phyloP scores from a whole-genome alignment of 192 early-diverging fungal species.

The Coemansia reversa region DNA sequence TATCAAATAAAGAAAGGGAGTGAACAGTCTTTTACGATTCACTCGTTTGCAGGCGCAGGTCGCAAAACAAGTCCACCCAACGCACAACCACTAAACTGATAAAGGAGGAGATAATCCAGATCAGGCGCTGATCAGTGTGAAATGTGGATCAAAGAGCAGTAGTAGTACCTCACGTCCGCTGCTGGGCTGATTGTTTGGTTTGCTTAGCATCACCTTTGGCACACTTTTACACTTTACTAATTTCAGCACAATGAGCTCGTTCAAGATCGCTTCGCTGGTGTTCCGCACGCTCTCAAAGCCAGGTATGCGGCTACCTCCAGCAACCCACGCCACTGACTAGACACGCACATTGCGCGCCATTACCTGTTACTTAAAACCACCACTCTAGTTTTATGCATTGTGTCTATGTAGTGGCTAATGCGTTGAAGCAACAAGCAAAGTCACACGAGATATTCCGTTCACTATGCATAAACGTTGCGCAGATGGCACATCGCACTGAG shows the following conservation, averaged over 20 bases:
- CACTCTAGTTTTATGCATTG: not conserved
- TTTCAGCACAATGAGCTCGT: conserved; percentile 55
- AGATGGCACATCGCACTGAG: conserved; percentile 74
- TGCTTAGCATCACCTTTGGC: not conserved
- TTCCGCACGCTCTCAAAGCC: conserved; percentile 68
- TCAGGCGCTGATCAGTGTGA: not conserved
- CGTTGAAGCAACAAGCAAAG: conserved; percentile 57
- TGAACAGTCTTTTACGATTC: not conserved
- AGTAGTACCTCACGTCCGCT: too few species aligned
- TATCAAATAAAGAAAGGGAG: not conserved
- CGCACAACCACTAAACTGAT: not conserved
- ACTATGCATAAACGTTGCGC: conserved; percentile 74
- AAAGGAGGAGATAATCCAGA: not conserved
- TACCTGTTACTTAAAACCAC: not conserved
- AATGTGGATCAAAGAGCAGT: too few species aligned
- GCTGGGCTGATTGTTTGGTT: not conserved
- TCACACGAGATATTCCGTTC: conserved; percentile 61
- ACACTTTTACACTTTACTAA: not conserved
- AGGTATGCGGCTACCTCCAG: conserved; percentile 45
- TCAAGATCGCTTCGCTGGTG: conserved; percentile 63
- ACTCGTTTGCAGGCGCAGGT: not conserved
- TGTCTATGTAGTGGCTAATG: conserved; percentile 50
- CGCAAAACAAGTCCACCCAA: not conserved
- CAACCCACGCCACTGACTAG: not conserved
- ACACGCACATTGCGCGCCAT: not conserved